These are phyloP conservation scores for Monascus purpureus DNA, from an alignment of 495 filamentous ascomycete species.

Conservation along the genomic window DNA sequence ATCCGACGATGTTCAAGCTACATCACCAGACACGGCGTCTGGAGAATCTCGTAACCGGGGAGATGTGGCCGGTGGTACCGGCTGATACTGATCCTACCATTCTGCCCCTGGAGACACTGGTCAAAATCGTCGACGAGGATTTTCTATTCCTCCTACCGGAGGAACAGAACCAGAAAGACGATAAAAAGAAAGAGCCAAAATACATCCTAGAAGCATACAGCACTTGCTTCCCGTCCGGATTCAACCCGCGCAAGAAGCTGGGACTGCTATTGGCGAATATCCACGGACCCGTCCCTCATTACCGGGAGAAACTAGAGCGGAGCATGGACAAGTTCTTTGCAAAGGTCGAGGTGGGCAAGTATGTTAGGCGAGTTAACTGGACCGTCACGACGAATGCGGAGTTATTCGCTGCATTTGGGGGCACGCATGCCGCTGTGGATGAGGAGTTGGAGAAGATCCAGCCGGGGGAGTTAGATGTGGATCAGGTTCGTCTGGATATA, in stretches of 20 bases:
- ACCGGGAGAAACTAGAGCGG: slow-evolving; percentile 51
- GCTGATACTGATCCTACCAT: slow-evolving; percentile 7
- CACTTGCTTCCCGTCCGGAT: slow-evolving; percentile 61
- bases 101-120: slow-evolving; percentile 8
- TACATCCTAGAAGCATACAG: slow-evolving; percentile 56
- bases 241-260: slow-evolving; percentile 51
- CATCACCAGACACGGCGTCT: slow-evolving; percentile 13
- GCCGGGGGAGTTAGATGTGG: slow-evolving; percentile 32
- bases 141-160: slow-evolving; percentile 58
- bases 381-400: slow-evolving; percentile 40
- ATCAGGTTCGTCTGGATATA: slow-evolving; percentile 21
- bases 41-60: slow-evolving; percentile 31
- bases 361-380: slow-evolving; percentile 43
- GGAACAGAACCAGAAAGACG: neutral
- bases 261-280: slow-evolving; percentile 48
- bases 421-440: slow-evolving; percentile 23
- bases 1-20: slow-evolving; percentile 46
- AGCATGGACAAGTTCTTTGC: slow-evolving; percentile 71
- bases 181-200: slow-evolving; percentile 4
- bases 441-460: slow-evolving; percentile 25
- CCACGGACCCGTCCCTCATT: slow-evolving; percentile 56
- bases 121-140: slow-evolving; percentile 54
- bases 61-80: slow-evolving; percentile 23
- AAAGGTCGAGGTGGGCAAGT: slow-evolving; percentile 22
- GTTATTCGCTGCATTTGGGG: slow-evolving; percentile 39